Conservation (phyloP, 257 asterid genomes). For the Petunia axillaris region DNA sequence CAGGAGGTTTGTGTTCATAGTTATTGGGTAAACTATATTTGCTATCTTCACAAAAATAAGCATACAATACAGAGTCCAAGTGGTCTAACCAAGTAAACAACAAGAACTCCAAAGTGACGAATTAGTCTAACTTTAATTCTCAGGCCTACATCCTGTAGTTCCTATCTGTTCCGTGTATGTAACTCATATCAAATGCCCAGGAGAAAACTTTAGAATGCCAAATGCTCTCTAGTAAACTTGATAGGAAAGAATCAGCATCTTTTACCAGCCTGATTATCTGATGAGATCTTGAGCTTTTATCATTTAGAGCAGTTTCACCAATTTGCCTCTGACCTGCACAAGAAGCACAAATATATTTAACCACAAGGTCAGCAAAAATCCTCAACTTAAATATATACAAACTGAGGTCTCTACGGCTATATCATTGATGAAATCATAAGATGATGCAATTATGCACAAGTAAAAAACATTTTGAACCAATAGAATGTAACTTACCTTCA, state of each 20-base stretch:
- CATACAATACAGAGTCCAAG: background rate
- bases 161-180: background rate
- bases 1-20: background rate
- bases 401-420: background rate
- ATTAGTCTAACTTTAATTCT: background rate
- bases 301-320: conserved; percentile 90
- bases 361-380: conserved; percentile 17
- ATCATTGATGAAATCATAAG: background rate
- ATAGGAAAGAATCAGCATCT: background rate
- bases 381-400: background rate
- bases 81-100: background rate
- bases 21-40: conserved; percentile 9
- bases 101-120: background rate
- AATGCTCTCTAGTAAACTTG: background rate
- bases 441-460: background rate
- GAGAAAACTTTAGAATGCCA: conserved; percentile 16
- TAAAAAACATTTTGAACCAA: background rate
- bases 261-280: conserved; percentile 95
- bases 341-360: conserved; percentile 37
- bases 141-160: background rate
- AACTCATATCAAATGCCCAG: background rate
- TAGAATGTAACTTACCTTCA: conserved; percentile 59
- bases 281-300: conserved; percentile 97
- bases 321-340: conserved; percentile 93
- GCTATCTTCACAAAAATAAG: background rate